Evolutionary conservation across 345 rosid genomes (phyloP).

Genomic region (Eucalyptus polyanthemos): DNA sequence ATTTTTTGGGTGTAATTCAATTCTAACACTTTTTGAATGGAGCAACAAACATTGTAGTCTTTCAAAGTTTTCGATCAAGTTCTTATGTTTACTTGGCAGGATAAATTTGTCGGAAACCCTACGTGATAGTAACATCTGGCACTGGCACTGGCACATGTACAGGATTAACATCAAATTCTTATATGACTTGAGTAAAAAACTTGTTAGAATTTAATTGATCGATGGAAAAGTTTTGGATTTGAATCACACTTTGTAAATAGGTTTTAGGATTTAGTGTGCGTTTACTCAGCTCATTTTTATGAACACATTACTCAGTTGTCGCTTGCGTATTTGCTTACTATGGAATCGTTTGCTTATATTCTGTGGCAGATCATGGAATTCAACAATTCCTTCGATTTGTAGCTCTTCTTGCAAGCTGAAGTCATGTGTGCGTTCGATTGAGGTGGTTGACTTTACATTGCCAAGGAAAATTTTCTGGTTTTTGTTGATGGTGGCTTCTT

Average conservation of each 20-base stretch:
- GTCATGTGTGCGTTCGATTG: neutral
- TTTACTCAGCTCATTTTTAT: neutral
- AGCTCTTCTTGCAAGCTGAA: neutral
- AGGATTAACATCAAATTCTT: neutral
- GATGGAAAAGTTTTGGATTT: neutral
- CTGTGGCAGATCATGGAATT: conserved; percentile 22
- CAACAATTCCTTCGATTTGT: conserved; percentile 9
- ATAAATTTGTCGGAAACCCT: neutral
- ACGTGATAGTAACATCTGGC: neutral
- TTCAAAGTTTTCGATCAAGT: neutral
- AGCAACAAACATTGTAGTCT: neutral
- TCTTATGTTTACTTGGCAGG: neutral
- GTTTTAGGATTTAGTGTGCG: neutral
- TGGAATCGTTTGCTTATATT: neutral
- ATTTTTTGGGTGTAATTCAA: too few species aligned
- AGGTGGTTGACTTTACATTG: neutral
- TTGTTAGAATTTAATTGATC: neutral
- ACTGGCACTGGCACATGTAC: neutral
- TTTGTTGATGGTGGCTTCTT: neutral
- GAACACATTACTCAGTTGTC: neutral
- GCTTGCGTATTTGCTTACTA: neutral
- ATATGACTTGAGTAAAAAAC: neutral
- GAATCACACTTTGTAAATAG: neutral
- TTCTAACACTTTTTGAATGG: neutral
- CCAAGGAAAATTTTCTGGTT: neutral